Conservation (phyloP, 2,329 filamentous ascomycete species). For the Nectriaceae sp. region DNA sequence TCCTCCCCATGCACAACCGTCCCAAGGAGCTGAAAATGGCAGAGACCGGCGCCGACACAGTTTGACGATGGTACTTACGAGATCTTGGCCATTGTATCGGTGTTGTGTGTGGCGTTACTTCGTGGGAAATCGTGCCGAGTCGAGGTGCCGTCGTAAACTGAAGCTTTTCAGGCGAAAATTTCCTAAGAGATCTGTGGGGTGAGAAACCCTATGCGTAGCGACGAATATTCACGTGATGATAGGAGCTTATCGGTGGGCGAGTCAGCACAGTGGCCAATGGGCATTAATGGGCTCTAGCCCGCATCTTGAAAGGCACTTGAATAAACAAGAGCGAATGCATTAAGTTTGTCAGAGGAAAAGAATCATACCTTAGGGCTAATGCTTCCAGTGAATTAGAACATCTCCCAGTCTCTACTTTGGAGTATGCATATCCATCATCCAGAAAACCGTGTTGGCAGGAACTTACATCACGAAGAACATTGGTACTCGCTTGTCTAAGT, state of each 20-base stretch:
- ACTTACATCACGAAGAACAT: too few species aligned
- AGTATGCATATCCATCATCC: too few species aligned
- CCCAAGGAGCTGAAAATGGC: constrained; percentile 5
- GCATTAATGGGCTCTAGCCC: too few species aligned
- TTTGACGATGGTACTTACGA: constrained; percentile 51
- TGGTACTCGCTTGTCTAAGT: too few species aligned
- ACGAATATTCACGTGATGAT: constrained; percentile 37
- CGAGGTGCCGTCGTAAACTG: constrained; percentile 39
- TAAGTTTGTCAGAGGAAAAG: too few species aligned
- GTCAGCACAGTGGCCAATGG: too few species aligned
- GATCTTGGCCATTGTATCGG: constrained; percentile 63
- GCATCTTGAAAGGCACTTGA: too few species aligned
- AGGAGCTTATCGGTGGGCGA: constrained; percentile 20
- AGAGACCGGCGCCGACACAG: constrained; percentile 5
- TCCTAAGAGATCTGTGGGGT: constrained; percentile 39
- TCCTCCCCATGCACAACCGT: constrained; percentile 9
- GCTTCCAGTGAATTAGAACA: too few species aligned
- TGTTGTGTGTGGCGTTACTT: constrained; percentile 45
- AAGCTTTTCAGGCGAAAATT: constrained; percentile 38
- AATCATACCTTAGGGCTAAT: too few species aligned
- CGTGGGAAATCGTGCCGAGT: constrained; percentile 39
- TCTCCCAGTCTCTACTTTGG: too few species aligned
- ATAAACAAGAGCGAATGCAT: too few species aligned
- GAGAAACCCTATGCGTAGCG: constrained; percentile 42
- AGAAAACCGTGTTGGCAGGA: too few species aligned